These are phyloP conservation scores for Myrica gale DNA, from an alignment of 306 rosid species.

Conservation along the genomic window DNA sequence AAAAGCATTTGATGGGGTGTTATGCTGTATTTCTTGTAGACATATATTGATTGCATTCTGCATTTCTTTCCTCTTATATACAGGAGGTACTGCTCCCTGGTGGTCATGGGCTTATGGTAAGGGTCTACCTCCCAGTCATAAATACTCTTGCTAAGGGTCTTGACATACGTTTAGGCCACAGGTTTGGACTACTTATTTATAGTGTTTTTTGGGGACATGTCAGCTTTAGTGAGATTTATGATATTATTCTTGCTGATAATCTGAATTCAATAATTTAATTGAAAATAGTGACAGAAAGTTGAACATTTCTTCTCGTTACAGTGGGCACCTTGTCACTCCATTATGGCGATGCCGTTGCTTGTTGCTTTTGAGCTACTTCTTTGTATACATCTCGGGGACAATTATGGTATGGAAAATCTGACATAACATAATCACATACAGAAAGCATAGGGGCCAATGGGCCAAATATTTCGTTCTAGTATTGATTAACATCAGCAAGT, in stretches of 20 bases:
- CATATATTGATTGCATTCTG: too few relatives aligned
- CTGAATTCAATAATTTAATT: too few relatives aligned
- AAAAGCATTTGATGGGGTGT: too few relatives aligned
- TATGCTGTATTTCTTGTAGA: too few relatives aligned
- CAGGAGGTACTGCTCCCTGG: too few relatives aligned
- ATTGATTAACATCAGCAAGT: background rate
- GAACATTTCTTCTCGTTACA: slow-evolving; percentile 38
- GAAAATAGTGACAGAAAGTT: slow-evolving; percentile 18
- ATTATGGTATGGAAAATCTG: slow-evolving; percentile 51
- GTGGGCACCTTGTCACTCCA: slow-evolving; percentile 87
- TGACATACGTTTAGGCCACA: too few relatives aligned
- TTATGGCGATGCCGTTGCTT: slow-evolving; percentile 79
- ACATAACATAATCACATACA: slow-evolving; percentile 7
- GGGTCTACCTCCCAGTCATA: too few relatives aligned
- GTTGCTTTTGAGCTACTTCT: slow-evolving; percentile 92
- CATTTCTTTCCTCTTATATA: too few relatives aligned
- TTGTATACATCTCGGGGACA: slow-evolving; percentile 65
- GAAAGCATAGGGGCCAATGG: slow-evolving; percentile 4
- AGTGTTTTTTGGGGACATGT: slow-evolving; percentile 12
- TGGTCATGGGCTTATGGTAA: too few relatives aligned
- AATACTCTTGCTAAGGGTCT: too few relatives aligned
- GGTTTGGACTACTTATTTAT: too few relatives aligned
- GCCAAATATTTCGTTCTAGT: background rate
- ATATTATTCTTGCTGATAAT: too few relatives aligned
- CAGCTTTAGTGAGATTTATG: slow-evolving; percentile 7